A percentile compares a stretch with the other conserved stretches of the same genome.
These are phyloP conservation scores for Coniferiporia weirii DNA, from an alignment of 1,284 basidiomycete genomes.

Conservation along the genomic window DNA sequence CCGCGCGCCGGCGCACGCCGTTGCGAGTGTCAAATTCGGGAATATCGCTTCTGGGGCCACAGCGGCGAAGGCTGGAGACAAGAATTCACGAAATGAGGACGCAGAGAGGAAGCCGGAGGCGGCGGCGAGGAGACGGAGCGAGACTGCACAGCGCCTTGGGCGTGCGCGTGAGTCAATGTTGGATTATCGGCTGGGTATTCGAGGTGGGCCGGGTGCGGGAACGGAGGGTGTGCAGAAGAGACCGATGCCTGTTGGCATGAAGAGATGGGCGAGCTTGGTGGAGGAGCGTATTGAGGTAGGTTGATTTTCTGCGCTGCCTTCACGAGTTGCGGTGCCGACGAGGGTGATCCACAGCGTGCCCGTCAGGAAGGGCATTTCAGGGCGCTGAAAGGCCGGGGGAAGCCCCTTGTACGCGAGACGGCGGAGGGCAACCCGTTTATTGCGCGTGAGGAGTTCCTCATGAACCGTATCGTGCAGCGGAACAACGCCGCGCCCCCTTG, in stretches of 20 bases:
- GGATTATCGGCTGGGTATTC: conserved; percentile 59
- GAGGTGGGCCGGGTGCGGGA: conserved; percentile 27
- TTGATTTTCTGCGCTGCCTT: conserved; percentile 8
- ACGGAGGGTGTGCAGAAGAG: conserved; percentile 30
- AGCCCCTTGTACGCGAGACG: conserved; percentile 54
- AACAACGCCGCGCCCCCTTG: conserved; percentile 88
- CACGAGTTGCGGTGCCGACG: conserved; percentile 21
- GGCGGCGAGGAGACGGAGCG: conserved; percentile 47
- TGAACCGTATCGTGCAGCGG: conserved; percentile 85
- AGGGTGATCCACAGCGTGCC: conserved; percentile 45
- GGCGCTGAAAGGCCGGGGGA: conserved; percentile 68
- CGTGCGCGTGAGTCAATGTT: conserved; percentile 67
- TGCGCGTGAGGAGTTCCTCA: conserved; percentile 71
- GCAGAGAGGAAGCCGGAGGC: conserved; percentile 45
- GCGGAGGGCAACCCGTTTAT: conserved; percentile 83
- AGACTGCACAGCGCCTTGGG: conserved; percentile 53
- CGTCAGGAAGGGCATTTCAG: conserved; percentile 66
- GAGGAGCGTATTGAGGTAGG: conserved; percentile 78
- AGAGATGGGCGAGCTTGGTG: conserved; percentile 70
- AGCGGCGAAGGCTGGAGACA: conserved; percentile 27
- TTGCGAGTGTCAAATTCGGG: conserved; percentile 46
- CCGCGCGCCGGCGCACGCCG: conserved; percentile 51
- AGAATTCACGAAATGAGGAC: conserved; percentile 32
- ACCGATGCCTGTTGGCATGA: conserved; percentile 55
- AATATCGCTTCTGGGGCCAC: conserved; percentile 33